Evolutionary conservation across 2,329 filamentous ascomycete species (phyloP), one percentile per base, ranked within the genome.

Genomic region (Fulvia fulva): DNA sequence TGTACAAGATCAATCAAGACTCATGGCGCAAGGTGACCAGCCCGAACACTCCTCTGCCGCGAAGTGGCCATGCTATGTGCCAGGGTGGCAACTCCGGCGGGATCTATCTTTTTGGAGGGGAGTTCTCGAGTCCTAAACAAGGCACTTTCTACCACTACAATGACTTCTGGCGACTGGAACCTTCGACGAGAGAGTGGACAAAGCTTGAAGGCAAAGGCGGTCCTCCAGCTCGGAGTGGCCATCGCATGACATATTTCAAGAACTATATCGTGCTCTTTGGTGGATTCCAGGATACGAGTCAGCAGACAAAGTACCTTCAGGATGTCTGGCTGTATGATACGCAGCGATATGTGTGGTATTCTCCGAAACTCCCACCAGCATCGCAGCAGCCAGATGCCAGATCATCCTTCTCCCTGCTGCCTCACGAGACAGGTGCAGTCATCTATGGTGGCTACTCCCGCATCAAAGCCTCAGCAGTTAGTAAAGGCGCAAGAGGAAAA

Each of bases 91-190:
- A 97, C 74, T 84, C 87, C 16, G 89, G 88, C 62, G 86, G 89
- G 32, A 84, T 97, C 53, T 99, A 96, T 73, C 78, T 99, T 16
- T 97, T 97, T 70, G 94, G 94, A 63, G 94, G 93, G 61, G 94
- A 99, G 76, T 99, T 99, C 74, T 95, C 90, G 58, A 93, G 88
- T 26, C 94, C 94, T 1, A 97, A 97, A 73, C 94, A 97, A 75
- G 94, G 94, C 3, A 97, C 93, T 0, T 99, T 99, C 70, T 97
- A 99, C 74, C 94, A 99, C 75, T 99, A 99, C 78, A 96, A 96
- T 70, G 94, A 97, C 76, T 97, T 99, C 73, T 99, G 94, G 93
- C 83, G 88, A 51, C 82, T 97, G 45, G 92, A 97, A 70, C 89
- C 93, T 0, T 83, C 82, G 8, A 87, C 84, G 7, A 83, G 91